Conservation (phyloP, 768 basidiomycete genomes). For the Mycena capillaripes region DNA sequence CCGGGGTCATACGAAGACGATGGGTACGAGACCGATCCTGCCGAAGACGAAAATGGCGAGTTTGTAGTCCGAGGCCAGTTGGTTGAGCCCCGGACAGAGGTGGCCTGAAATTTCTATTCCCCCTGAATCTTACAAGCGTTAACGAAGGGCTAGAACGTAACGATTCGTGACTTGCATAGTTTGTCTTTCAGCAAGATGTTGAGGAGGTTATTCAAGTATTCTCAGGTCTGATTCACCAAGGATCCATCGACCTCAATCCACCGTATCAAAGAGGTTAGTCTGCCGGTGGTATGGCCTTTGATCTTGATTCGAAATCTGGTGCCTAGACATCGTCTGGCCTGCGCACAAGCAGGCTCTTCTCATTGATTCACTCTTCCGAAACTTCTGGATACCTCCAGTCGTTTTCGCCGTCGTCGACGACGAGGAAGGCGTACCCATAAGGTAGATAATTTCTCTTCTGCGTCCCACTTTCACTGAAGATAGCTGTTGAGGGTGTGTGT, state of each 20-base stretch:
- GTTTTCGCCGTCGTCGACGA: slow-evolving; percentile 75
- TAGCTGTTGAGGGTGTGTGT: slow-evolving; percentile 63
- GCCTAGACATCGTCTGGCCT: slow-evolving; percentile 82
- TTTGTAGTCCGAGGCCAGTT: slow-evolving; percentile 62
- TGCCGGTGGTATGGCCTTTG: slow-evolving; percentile 16
- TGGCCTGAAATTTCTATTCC: slow-evolving; percentile 25
- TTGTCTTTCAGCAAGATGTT: too few relatives aligned
- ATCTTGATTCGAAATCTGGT: slow-evolving; percentile 9
- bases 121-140: background rate
- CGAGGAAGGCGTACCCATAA: slow-evolving; percentile 59
- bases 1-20: slow-evolving; percentile 60
- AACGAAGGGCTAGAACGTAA: background rate
- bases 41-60: slow-evolving; percentile 40
- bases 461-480: background rate
- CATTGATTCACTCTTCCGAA: slow-evolving; percentile 83
- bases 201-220: too few relatives aligned
- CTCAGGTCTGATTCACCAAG: slow-evolving; percentile 76
- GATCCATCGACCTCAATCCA: slow-evolving; percentile 78
- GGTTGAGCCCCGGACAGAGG: slow-evolving; percentile 53
- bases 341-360: slow-evolving; percentile 76
- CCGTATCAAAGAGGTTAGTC: slow-evolving; percentile 77
- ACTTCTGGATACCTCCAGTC: slow-evolving; percentile 84
- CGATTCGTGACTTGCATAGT: slow-evolving; percentile 27
- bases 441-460: background rate
- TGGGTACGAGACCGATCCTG: slow-evolving; percentile 49